Base-by-base conservation (phyloP, 164 flowering plant species). In the Dillenia suffruticosa region DNA sequence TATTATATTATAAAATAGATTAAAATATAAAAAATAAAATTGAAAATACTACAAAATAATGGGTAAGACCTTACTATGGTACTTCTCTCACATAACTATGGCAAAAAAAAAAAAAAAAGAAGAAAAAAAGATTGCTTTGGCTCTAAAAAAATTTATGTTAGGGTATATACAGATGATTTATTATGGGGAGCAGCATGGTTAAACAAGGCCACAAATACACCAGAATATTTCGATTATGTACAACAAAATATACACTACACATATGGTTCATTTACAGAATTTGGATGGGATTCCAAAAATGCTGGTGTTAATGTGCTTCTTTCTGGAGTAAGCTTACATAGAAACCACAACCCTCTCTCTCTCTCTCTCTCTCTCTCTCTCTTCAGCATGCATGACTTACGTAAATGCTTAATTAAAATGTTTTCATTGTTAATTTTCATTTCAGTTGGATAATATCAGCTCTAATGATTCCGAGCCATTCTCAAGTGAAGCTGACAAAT, bases 181-280 rank as follows among this genome's bases (percentile, higher is more conserved):
- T 8, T 71, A 5, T 74, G 81, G 81, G 81, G 57, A 26, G 76
- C 78, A 51, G 59, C 68, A 1, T 77, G 81, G 81, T 17, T 77
- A 50, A 22, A 57, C 54, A 74, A 56, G 64, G 81, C 78, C 14
- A 54, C 78, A 10, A 53, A 55, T 15, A 15, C 57, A 0, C 5
- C 4, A 6, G 2, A 0, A 1, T 74, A 78, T 58, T 63, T 32
- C 66, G 32, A 51, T 12, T 74, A 69, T 49, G 44, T 72, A 3
- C 2, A 10, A 10, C 12, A 52, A 17, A 74, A 72, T 58, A 51
- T 64, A 10, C 4, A 22, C 3, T 32, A 2, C 55, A 11, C 9
- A 9, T 14, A 4, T 40, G 55, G 40, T 9, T 10, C 7, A 51
- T 19, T 54, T 6, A n/a, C n/a, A 9, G 74, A 74, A 67, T 74